Percentiles rank a stretch among this genome's conserved stretches.
These are phyloP conservation scores for Cryoendolithus antarcticus DNA, from an alignment of 2,329 filamentous ascomycete species.

Conservation along the genomic window DNA sequence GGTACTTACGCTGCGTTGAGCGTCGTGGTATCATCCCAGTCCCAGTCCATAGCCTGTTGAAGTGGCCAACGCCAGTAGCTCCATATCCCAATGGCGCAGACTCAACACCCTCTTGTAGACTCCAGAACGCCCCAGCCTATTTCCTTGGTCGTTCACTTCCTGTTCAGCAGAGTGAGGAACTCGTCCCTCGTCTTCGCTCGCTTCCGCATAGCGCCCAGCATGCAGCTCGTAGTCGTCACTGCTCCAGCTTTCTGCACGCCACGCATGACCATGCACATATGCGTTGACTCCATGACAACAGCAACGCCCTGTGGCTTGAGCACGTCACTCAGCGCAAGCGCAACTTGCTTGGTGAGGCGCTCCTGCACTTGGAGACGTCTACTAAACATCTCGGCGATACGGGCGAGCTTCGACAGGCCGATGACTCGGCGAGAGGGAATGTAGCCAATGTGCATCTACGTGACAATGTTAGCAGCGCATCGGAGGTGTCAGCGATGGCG, in stretches of 20 bases:
- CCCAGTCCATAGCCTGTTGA: conserved; percentile 18
- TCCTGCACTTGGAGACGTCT: conserved; percentile 87
- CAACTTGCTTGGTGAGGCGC: conserved; percentile 82
- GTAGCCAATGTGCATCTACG: conserved; percentile 85
- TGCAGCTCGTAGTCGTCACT: conserved; percentile 81
- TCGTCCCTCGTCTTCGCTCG: conserved; percentile 92
- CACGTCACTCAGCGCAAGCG: conserved; percentile 76
- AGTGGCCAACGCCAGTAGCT: conserved; percentile 10
- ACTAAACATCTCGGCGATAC: conserved; percentile 88
- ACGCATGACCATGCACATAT: conserved; percentile 94
- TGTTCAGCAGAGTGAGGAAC: conserved; percentile 61
- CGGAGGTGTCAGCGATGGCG: neutral
- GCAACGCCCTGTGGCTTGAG: conserved; percentile 82
- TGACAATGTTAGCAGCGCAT: conserved; percentile 23
- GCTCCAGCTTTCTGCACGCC: conserved; percentile 79
- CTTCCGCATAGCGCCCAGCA: conserved; percentile 86
- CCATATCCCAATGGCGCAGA: no score
- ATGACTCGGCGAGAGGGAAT: conserved; percentile 79
- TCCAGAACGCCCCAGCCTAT: no score
- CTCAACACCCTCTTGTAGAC: no score
- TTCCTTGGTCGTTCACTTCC: conserved; percentile 6
- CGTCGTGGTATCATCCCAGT: conserved; percentile 19
- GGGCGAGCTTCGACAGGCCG: conserved; percentile 80
- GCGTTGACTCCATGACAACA: conserved; percentile 86
- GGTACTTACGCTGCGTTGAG: conserved; percentile 23